Base-by-base conservation (phyloP, 306 rosid species). In the Alnus rubra region DNA sequence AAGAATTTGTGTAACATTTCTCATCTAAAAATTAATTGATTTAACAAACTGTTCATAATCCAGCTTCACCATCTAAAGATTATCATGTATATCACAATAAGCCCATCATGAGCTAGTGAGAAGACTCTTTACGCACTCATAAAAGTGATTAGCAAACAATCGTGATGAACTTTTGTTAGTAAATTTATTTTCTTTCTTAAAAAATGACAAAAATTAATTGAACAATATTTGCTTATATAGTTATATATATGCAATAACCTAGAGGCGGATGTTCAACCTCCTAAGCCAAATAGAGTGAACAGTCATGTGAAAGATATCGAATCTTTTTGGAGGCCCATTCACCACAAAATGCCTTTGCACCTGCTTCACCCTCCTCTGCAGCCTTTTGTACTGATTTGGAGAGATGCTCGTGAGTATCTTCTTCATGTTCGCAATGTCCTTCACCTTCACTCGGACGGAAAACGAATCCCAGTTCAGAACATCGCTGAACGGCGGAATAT, bases 401-500 rank as follows among this genome's bases (percentile, higher is more conserved):
- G 90, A 87, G 76, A 87, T 87, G 19, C 82, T 81, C 69, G 1
- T 62, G 11, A 87, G 81, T 79, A 84, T 84, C 48, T 10, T 31
- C 28, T 86, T 86, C 23, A 83, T 80, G 5, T 81, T 83, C 44
- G 84, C 74, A 65, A 84, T 87, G 19, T 84, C 90, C 82, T 71
- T 53, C 76, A 87, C 90, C 65, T 75, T 15, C 75, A 87, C 70
- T 76, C 78, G 74, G 35, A 87, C 82, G 3, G 84, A 77, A 81
- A 87, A 87, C 7, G 82, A 78, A 52, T 73, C 79, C 90, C 90
- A 87, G 15, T 84, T 60, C 23, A 84, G 74, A 53, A 87, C 87
- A 79, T 87, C 87, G 35, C 86, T 84, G 78, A 87, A 86, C 5
- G 89, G 89, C 9, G 89, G 87, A 30, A 81, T 79, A 19, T 81